These are phyloP conservation scores for Pezicula carpinea DNA, from an alignment of 2,329 filamentous ascomycete species.

Conservation along the genomic window DNA sequence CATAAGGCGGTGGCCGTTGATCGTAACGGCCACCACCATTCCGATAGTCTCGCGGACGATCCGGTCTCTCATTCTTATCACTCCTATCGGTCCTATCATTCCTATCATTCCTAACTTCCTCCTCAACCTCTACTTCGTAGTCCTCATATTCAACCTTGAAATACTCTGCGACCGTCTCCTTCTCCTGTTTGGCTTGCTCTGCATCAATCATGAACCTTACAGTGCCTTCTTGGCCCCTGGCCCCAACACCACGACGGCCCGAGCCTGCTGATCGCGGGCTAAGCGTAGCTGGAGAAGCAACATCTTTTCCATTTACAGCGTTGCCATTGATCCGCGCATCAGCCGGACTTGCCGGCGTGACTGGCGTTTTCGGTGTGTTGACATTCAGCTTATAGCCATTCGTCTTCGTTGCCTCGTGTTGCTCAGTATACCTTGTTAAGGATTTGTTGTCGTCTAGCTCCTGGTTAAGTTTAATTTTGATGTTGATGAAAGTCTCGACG, in stretches of 20 bases:
- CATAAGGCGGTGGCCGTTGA: slow-evolving; percentile 6
- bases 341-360: slow-evolving; percentile 28
- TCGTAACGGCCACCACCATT: slow-evolving; percentile 13
- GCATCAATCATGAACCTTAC: slow-evolving; percentile 87
- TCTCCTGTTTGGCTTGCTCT: slow-evolving; percentile 68
- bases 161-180: slow-evolving; percentile 60
- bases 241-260: slow-evolving; percentile 16
- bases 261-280: slow-evolving; percentile 27
- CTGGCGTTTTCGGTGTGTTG: slow-evolving; percentile 29
- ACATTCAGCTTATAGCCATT: slow-evolving; percentile 30
- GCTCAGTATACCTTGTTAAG: slow-evolving; percentile 59
- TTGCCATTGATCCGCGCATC: slow-evolving; percentile 26
- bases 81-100: slow-evolving; percentile 11
- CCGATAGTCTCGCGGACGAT: slow-evolving; percentile 4
- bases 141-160: slow-evolving; percentile 73
- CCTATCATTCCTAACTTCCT: slow-evolving; percentile 31
- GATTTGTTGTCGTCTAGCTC: slow-evolving; percentile 62
- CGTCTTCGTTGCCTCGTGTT: slow-evolving; percentile 37
- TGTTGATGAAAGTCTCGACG: slow-evolving; percentile 74
- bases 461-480: slow-evolving; percentile 83
- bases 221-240: slow-evolving; percentile 59
- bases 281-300: slow-evolving; percentile 24
- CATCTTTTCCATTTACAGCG: slow-evolving; percentile 7
- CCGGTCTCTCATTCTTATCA: no score
- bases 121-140: slow-evolving; percentile 73